Evolutionary conservation across 805 yeast species (phyloP).

Genomic region (Pichia manshurica): DNA sequence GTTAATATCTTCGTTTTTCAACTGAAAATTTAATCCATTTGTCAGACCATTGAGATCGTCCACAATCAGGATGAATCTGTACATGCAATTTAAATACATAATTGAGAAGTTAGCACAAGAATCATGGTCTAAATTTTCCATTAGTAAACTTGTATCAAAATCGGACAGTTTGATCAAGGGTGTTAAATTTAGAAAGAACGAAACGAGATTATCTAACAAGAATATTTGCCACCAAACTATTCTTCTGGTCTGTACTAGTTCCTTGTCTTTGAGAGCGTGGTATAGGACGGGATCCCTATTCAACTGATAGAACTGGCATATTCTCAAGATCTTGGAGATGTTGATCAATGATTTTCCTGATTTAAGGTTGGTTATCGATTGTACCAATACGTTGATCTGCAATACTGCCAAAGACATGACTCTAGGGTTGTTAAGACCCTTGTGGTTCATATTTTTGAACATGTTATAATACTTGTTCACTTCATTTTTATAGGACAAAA

Average conservation of each 20-base stretch:
- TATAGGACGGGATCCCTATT: constrained; percentile 56
- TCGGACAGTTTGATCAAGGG: constrained; percentile 22
- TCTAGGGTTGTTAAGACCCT: constrained; percentile 20
- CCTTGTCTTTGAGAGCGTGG: constrained; percentile 43
- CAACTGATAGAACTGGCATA: constrained; percentile 32
- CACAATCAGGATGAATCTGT: constrained; percentile 38
- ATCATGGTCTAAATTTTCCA: constrained; percentile 15
- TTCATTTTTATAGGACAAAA: constrained; percentile 16
- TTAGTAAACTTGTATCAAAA: constrained; percentile 24
- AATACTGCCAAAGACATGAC: constrained; percentile 21
- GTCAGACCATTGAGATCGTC: constrained; percentile 48
- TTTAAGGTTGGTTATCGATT: constrained; percentile 22
- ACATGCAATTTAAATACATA: constrained; percentile 21
- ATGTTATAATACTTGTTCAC: constrained; percentile 19
- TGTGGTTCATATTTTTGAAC: constrained; percentile 16
- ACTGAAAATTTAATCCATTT: constrained; percentile 42
- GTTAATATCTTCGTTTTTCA: constrained; percentile 36
- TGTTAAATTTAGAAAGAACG: constrained; percentile 21
- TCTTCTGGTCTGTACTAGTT: constrained; percentile 47
- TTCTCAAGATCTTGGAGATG: constrained; percentile 20
- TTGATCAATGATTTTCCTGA: constrained; percentile 24
- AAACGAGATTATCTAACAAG: constrained; percentile 45
- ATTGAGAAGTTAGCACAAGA: constrained; percentile 13
- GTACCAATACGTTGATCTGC: constrained; percentile 22
- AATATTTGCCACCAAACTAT: constrained; percentile 66